Percentiles rank a stretch among this genome's conserved stretches.
These are phyloP conservation scores for Alisma plantagoaquatica DNA, from an alignment of 106 monocot species.

Conservation along the genomic window DNA sequence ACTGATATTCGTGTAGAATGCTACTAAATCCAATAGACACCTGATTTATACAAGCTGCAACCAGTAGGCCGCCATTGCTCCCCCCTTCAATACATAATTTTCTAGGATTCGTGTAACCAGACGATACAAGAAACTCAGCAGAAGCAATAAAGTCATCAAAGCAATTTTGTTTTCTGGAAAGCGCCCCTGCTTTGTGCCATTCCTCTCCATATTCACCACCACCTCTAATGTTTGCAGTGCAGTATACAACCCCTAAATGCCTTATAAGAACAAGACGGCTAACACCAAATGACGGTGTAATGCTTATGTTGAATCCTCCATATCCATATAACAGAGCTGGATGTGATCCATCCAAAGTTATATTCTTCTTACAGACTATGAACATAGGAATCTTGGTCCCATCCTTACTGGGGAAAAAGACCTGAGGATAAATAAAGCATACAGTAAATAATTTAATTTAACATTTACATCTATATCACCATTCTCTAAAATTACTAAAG, in stretches of 20 bases:
- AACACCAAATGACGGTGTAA: slow-evolving; percentile 65
- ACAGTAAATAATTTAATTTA: background rate
- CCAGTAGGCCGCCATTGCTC: slow-evolving; percentile 94
- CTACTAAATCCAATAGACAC: no score
- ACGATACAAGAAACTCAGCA: slow-evolving; percentile 70
- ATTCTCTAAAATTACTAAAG: no score
- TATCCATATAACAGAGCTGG: slow-evolving; percentile 82
- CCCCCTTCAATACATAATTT: slow-evolving; percentile 88
- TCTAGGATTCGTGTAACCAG: slow-evolving; percentile 55
- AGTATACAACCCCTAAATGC: slow-evolving; percentile 59
- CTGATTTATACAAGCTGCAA: slow-evolving; percentile 97
- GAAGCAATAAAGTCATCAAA: slow-evolving; percentile 92
- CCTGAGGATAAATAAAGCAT: slow-evolving; percentile 22
- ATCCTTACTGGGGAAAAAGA: slow-evolving; percentile 77
- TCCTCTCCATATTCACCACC: slow-evolving; percentile 99
- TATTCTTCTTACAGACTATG: slow-evolving; percentile 68
- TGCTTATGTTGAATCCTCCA: slow-evolving; percentile 83
- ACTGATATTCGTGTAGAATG: no score
- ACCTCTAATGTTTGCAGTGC: slow-evolving; percentile 90
- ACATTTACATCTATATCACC: no score
- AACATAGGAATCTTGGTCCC: slow-evolving; percentile 93
- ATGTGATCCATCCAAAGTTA: slow-evolving; percentile 71
- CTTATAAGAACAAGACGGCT: slow-evolving; percentile 46
- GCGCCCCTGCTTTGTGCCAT: slow-evolving; percentile 89
- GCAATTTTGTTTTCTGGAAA: slow-evolving; percentile 87